Evolutionary conservation across 768 basidiomycete genomes (phyloP), one percentile per base, ranked within the genome.

Genomic region (Grammothele lineata): DNA sequence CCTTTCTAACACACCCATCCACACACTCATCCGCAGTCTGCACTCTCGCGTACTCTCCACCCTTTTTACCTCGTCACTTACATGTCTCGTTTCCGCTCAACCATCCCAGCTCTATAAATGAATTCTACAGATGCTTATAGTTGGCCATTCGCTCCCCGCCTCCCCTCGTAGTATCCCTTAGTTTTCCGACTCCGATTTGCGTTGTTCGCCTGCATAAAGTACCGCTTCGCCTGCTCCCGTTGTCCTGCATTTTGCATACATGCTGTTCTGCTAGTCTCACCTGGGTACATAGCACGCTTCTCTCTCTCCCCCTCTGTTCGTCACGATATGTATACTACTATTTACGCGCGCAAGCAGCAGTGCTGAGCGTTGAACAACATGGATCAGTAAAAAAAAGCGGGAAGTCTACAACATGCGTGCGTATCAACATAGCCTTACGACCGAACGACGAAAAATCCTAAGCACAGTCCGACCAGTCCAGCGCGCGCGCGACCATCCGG

Each of bases 171-270:
- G 46, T 53, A 47, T 44, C 32, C 36, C 51, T 53, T 53, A 53
- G 51, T 52, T 50, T 36, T 32, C 45, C 42, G 32, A 33, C 37
- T 45, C 37, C 21, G 46, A 36, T 44, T 53, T 47, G 50, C 53
- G 45, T 58, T 51, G 51, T 56, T 54, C 45, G 55, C 55, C 55
- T 57, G 58, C 53, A 59, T 53, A 49, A 45, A 48, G 57, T 54
- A 54, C 48, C 44, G 55, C 51, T 48, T 37, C 40, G 45, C 32
- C 53, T 56, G 56, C 61, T 57, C 35, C 53, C 45, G 50, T 57
- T 50, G 52, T 61, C 62, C 60, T 60, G 61, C 62, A 63, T 63
- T 58, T 62, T 62, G 62, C 58, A 55, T 55, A 55, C 51, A 57
- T 60, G 55, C 54, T 57, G 53, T 62, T 59, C 58, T 61, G 50